Conservation (phyloP, 495 filamentous ascomycete species). For the Chaetomium tenue region DNA sequence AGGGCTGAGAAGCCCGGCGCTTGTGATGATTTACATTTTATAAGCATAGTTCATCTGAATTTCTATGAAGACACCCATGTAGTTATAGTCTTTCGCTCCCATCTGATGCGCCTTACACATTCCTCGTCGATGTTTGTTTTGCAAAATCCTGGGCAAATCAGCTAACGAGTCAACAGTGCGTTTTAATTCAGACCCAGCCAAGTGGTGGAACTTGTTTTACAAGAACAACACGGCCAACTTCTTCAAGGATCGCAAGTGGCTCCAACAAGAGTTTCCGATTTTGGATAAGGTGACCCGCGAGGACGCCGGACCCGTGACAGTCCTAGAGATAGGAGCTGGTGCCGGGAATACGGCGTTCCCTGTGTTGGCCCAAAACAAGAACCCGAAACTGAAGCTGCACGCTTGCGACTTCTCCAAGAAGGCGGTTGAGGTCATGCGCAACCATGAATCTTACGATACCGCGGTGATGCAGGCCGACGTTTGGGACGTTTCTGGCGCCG, state of each 20-base stretch:
- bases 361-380: constrained; percentile 75
- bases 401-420: constrained; percentile 92
- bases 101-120: constrained; percentile 48
- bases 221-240: constrained; percentile 92
- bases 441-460: constrained; percentile 60
- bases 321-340: constrained; percentile 91
- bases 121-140: constrained; percentile 16
- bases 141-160: constrained; percentile 15
- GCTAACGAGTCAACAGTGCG: constrained; percentile 52
- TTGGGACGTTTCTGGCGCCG: constrained; percentile 77
- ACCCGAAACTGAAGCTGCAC: constrained; percentile 72
- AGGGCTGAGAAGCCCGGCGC: constrained; percentile 19
- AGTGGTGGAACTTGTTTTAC: constrained; percentile 97
- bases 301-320: constrained; percentile 57
- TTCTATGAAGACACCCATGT: constrained; percentile 51
- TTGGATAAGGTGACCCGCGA: constrained; percentile 65
- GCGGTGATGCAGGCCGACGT: constrained; percentile 78
- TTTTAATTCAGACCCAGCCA: constrained; percentile 85
- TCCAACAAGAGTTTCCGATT: constrained; percentile 90
- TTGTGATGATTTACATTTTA: constrained; percentile 55
- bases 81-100: constrained; percentile 62
- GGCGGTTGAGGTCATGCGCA: constrained; percentile 84
- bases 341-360: constrained; percentile 97
- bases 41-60: constrained; percentile 66
- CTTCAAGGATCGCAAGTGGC: constrained; percentile 98